Evolutionary conservation across 1,284 basidiomycete species (phyloP).

Genomic region (Apiotrichum brassicae): DNA sequence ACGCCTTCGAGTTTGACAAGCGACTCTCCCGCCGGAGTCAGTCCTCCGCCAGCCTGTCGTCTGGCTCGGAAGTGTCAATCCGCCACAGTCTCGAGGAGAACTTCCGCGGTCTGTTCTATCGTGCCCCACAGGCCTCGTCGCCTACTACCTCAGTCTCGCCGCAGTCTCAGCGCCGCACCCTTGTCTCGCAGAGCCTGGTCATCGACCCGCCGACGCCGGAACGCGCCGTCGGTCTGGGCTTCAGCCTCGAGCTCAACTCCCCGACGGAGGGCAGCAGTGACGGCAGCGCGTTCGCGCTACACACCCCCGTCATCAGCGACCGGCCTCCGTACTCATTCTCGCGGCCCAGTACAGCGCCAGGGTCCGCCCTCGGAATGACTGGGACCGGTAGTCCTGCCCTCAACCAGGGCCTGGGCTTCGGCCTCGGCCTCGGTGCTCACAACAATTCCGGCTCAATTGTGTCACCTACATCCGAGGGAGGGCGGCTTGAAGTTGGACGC

Average conservation of each 20-base stretch:
- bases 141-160: neutral
- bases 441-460: too few relatives aligned
- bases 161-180: neutral
- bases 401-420: neutral
- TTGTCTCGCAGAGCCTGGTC: neutral
- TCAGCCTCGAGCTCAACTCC: neutral
- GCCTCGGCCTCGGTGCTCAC: neutral
- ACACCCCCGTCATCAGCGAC: slow-evolving; percentile 18
- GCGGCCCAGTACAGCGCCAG: neutral
- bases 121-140: slow-evolving; percentile 28
- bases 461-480: too few relatives aligned
- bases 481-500: neutral
- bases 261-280: slow-evolving; percentile 14
- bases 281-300: slow-evolving; percentile 22
- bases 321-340: neutral
- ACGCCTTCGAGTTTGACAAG: neutral
- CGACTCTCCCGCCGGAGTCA: neutral
- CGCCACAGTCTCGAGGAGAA: slow-evolving; percentile 16
- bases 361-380: neutral
- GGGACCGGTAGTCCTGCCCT: neutral
- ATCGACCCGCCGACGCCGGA: slow-evolving; percentile 1
- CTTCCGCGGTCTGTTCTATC: slow-evolving; percentile 38
- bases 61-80: slow-evolving; percentile 9
- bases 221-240: slow-evolving; percentile 12
- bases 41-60: slow-evolving; percentile 1